Evolutionary conservation across 2,329 filamentous ascomycete species (phyloP).

Genomic region (Emergomyces orientalis): DNA sequence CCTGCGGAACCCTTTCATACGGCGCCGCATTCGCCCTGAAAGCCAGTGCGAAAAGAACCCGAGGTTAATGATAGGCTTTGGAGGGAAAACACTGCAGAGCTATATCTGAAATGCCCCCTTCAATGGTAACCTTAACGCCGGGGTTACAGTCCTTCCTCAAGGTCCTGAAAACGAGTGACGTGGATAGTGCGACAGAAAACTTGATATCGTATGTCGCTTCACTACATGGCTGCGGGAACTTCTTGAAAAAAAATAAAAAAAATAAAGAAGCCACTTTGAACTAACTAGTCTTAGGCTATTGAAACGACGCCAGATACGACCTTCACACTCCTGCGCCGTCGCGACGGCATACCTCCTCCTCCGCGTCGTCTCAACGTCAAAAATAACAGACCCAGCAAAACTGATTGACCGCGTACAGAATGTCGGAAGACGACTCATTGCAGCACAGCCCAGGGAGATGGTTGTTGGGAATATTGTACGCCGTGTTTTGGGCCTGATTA

Average conservation of each 20-base stretch:
- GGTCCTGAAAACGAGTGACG: slow-evolving; percentile 62
- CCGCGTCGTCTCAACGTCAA: slow-evolving; percentile 73
- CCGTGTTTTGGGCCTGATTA: slow-evolving; percentile 78
- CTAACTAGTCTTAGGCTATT: slow-evolving; percentile 53
- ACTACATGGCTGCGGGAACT: slow-evolving; percentile 6
- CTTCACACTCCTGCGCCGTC: slow-evolving; percentile 78
- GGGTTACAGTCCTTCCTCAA: slow-evolving; percentile 70
- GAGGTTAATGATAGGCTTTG: not conserved
- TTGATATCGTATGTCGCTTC: slow-evolving; percentile 60
- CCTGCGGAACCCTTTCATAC: not conserved
- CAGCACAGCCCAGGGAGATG: slow-evolving; percentile 81
- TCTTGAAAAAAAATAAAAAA: not conserved
- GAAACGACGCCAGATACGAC: slow-evolving; percentile 81
- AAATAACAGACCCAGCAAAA: slow-evolving; percentile 65
- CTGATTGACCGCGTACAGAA: slow-evolving; percentile 72
- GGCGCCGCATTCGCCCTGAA: not conserved
- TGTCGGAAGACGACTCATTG: slow-evolving; percentile 66
- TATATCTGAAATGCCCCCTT: not conserved
- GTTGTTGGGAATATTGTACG: slow-evolving; percentile 91
- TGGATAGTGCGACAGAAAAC: slow-evolving; percentile 75
- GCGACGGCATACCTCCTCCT: slow-evolving; percentile 84
- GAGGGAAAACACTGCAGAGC: not conserved
- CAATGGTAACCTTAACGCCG: slow-evolving; percentile 52
- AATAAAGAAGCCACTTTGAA: slow-evolving; percentile 9
- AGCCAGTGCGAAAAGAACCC: not conserved